Base-by-base conservation (phyloP, 257 asterid genomes). In the Nicotiana tomentosiformis region DNA sequence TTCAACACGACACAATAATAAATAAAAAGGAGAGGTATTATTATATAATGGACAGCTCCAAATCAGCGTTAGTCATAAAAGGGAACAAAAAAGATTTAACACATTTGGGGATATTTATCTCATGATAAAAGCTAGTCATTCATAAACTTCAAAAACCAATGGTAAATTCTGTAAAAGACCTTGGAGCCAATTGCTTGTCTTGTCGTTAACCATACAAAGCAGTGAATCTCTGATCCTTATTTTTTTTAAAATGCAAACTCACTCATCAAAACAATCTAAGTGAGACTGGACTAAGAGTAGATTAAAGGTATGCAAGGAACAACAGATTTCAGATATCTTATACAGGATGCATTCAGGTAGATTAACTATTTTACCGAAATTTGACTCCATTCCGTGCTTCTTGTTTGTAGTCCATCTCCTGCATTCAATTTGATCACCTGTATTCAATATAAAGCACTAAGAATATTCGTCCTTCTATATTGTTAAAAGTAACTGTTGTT, bases 361-460 rank as follows among this genome's bases (percentile, higher is more conserved):
- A 58, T 49, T 14, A 51, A 76, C 16, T 26, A 76, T 55, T 67
- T 88, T 92, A 94, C 99, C 93, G 91, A 88, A 96, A 96, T 90
- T 86, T 94, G 77, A 88, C 81, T 89, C 98, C 99, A 87, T 94
- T 96, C 70, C 85, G 86, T 84, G 99, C 99, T 92, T 96, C 99
- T 81, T 74, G 88, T 76, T 79, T 87, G 90, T 96, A 96, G 90
- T 94, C 93, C 98, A 96, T 96, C 98, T 96, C 98, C 99, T 96
- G 99, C 99, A 96, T 96, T 93, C 91, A 96, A 94, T 90, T 91
- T 91, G 97, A 94, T 90, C 86, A 89, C 98, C 99, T 95, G 98
- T 94, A 93, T 93, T 95, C 98, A 94, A 93, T 95, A 89, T 89
- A 90, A 90, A 92, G 94, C 91, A 88, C 99, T 91, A 95, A 95